A percentile compares a stretch with the other conserved stretches of the same genome.
Evolutionary conservation across 257 asterid species (phyloP).

Genomic region (Petunia axillaris): DNA sequence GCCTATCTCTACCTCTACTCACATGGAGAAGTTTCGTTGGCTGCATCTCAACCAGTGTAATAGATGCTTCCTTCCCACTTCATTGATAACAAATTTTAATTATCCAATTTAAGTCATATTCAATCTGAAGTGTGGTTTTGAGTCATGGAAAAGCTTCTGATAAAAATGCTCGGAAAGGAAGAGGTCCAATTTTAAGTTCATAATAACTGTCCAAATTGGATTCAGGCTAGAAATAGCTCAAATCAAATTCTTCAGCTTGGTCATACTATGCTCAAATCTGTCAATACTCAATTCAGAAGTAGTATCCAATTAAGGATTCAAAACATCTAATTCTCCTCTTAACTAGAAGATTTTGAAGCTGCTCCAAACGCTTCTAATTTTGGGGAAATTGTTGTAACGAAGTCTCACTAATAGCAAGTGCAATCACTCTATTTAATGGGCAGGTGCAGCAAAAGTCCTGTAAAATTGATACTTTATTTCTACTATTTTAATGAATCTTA

Average conservation of each 20-base stretch:
- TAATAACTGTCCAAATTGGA: background rate
- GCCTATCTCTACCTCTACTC: constrained; percentile 95
- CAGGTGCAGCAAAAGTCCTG: background rate
- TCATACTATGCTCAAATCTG: constrained; percentile 8
- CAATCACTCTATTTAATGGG: background rate
- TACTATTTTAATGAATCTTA: constrained; percentile 12
- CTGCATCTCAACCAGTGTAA: constrained; percentile 99
- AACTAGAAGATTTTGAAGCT: constrained; percentile 9
- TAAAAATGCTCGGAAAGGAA: background rate
- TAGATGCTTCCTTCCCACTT: constrained; percentile 82
- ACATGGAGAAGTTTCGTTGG: constrained; percentile 94
- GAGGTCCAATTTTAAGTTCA: constrained; percentile 6
- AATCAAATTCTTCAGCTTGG: constrained; percentile 23
- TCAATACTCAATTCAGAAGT: background rate
- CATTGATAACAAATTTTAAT: constrained; percentile 26
- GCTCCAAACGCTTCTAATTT: constrained; percentile 8
- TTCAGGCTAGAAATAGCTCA: background rate
- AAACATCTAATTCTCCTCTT: background rate
- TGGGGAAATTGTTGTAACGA: constrained; percentile 1
- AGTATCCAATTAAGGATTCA: background rate
- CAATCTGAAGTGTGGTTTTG: constrained; percentile 2
- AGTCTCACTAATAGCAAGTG: background rate
- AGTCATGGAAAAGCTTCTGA: constrained; percentile 6
- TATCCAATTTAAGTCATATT: constrained; percentile 24
- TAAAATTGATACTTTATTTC: constrained; percentile 12